phyloP scores from a whole-genome alignment of 805 yeast species.

The Barnettozyma sucrosica region DNA sequence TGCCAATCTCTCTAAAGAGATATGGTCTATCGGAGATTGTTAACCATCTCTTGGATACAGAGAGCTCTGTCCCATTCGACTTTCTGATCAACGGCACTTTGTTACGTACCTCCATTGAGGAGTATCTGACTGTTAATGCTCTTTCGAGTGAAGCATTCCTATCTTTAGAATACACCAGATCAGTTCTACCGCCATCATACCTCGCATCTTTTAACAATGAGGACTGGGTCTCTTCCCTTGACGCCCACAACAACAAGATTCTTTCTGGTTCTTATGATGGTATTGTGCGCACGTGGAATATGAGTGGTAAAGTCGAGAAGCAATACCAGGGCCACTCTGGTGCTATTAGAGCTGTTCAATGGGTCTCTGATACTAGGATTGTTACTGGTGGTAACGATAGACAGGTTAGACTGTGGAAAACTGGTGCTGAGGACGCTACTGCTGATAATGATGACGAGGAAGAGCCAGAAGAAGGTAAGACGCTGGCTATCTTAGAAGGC shows the following conservation, averaged over 20 bases:
- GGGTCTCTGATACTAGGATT: slow-evolving; percentile 68
- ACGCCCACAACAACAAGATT: slow-evolving; percentile 42
- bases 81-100: slow-evolving; percentile 83
- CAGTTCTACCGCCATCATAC: slow-evolving; percentile 91
- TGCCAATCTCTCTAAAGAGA: slow-evolving; percentile 80
- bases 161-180: slow-evolving; percentile 83
- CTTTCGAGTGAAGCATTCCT: slow-evolving; percentile 76
- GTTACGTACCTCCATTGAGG: slow-evolving; percentile 71
- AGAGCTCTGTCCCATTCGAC: slow-evolving; percentile 81
- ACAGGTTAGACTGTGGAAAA: slow-evolving; percentile 82
- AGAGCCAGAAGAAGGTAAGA: slow-evolving; percentile 58
- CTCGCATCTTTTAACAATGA: slow-evolving; percentile 84
- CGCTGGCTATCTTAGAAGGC: slow-evolving; percentile 82
- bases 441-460: slow-evolving; percentile 40
- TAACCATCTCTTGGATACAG: slow-evolving; percentile 67
- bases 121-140: slow-evolving; percentile 70
- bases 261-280: slow-evolving; percentile 94
- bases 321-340: slow-evolving; percentile 87
- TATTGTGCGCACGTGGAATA: slow-evolving; percentile 81
- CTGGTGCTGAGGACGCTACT: slow-evolving; percentile 34
- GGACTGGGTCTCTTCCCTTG: slow-evolving; percentile 86
- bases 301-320: slow-evolving; percentile 71
- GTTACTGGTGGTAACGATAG: slow-evolving; percentile 89
- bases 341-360: slow-evolving; percentile 75
- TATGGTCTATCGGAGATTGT: slow-evolving; percentile 94